Evolutionary conservation across 1,284 basidiomycete genomes (phyloP).

Genomic region (Sporisorium sorghi): DNA sequence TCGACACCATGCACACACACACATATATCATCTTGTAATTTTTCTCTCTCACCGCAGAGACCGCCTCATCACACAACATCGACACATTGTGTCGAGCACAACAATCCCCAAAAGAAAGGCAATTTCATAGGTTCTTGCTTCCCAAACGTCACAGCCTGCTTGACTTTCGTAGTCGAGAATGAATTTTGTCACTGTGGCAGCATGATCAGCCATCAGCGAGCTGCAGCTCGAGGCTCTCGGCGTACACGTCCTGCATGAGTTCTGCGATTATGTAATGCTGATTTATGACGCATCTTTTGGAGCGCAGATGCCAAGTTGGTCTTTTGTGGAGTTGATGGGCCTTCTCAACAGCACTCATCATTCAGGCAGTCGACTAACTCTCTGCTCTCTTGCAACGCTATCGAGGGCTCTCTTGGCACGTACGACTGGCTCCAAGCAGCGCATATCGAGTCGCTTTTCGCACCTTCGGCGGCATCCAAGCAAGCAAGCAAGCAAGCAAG

Average conservation of each 20-base stretch:
- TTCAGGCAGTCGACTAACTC: background rate
- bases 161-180: background rate
- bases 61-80: slow-evolving; percentile 6
- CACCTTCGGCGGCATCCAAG: background rate
- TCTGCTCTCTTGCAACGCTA: background rate
- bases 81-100: slow-evolving; percentile 8
- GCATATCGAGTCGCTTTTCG: background rate
- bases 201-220: slow-evolving; percentile 9
- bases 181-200: background rate
- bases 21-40: slow-evolving; percentile 25
- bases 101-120: slow-evolving; percentile 38
- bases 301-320: background rate
- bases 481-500: background rate
- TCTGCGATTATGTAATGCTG: slow-evolving; percentile 41
- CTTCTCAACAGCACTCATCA: slow-evolving; percentile 11
- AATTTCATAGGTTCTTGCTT: slow-evolving; percentile 37
- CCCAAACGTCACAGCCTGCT: background rate
- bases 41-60: slow-evolving; percentile 31
- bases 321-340: slow-evolving; percentile 8
- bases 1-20: slow-evolving; percentile 19
- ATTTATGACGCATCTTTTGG: slow-evolving; percentile 1
- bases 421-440: background rate
- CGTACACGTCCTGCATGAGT: slow-evolving; percentile 51
- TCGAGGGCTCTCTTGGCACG: background rate
- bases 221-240: slow-evolving; percentile 48